Base-by-base conservation (phyloP, 139 green algal species). In the Desmodesmus armatus region DNA sequence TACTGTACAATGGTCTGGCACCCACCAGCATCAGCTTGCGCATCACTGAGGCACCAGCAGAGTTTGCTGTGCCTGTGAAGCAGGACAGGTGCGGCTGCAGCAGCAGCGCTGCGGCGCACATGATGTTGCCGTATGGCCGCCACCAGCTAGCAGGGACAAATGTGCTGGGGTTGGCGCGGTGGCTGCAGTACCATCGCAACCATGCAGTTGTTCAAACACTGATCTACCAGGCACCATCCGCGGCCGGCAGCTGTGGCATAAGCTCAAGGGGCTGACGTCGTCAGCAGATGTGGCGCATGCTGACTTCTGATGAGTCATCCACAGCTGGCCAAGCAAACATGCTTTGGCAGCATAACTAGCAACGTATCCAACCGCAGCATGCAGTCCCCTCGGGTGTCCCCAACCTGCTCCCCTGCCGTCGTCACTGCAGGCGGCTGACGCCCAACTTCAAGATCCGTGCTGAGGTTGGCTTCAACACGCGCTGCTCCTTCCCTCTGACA, bases 1-100 rank as follows among this genome's bases (percentile, higher is more conserved):
- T 86, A 25, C 71, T 91, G 35, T 80, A 87, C 53, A 85, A 78
- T 41, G 78, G 55, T 0, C 44, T 87, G n/a, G 65, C 84, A 2
- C 90, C 91, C 0, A 80, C 83, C 1, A 81, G 39, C 33, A 82
- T 94, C 19, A 85, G 31, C 5, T 80, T 94, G 83, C 77, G 76
- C 7, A 89, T 94, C 41, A 79, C 92, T 27, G 87, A 93, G 47
- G 91, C 91, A 27, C 91, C 91, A 6, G 88, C 91, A 25, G 91
- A 94, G 78, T 94, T 92, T 85, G 87, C 80, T 2, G 83, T 93
- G 44, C 91, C 91, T 2, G 91, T 94, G 11, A 94, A 94, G 89
- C 91, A 94, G 43, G 91, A 94, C 86, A 90, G 91, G 91, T 92
- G 55, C 5, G 63, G 17, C 25, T 27, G 3, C 55, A 2, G 70